Conservation (phyloP, 1,284 basidiomycete genomes). For the Fomitopsis pinicola region DNA sequence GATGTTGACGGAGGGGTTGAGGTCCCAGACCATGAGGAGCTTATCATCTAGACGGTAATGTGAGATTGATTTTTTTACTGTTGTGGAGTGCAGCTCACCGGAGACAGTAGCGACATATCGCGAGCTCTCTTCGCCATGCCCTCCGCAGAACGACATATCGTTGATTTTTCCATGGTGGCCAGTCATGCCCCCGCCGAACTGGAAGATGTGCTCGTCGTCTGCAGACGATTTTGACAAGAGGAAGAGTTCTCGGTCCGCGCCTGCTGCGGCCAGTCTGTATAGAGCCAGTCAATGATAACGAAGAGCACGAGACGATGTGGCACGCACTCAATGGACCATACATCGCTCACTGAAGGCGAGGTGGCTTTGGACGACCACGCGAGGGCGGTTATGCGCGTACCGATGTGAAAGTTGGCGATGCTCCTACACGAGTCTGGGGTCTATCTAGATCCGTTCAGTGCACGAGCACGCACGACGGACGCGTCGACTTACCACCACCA, state of each 20-base stretch:
- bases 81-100: conserved; percentile 35
- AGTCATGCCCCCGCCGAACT: conserved; percentile 72
- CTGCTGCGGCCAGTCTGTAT: conserved; percentile 60
- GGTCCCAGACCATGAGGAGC: conserved; percentile 81
- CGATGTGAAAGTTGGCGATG: conserved; percentile 70
- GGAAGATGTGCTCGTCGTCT: conserved; percentile 50
- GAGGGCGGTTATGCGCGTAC: conserved; percentile 66
- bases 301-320: background rate
- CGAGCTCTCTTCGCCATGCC: conserved; percentile 56
- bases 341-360: conserved; percentile 58
- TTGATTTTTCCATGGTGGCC: conserved; percentile 73
- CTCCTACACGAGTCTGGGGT: conserved; percentile 36
- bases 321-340: conserved; percentile 70
- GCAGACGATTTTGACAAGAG: conserved; percentile 54
- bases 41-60: conserved; percentile 54
- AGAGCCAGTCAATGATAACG: background rate
- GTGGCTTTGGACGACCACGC: conserved; percentile 70
- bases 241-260: conserved; percentile 64
- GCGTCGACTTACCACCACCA: conserved; percentile 51
- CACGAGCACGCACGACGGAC: conserved; percentile 11
- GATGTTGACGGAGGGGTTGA: conserved; percentile 50
- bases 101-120: conserved; percentile 78
- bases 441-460: conserved; percentile 21
- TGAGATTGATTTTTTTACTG: conserved; percentile 1
- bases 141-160: conserved; percentile 73